A percentile compares a stretch with the other conserved stretches of the same genome.
These are phyloP conservation scores for Remersonia thermophila DNA, from an alignment of 2,329 filamentous ascomycete species.

Conservation along the genomic window DNA sequence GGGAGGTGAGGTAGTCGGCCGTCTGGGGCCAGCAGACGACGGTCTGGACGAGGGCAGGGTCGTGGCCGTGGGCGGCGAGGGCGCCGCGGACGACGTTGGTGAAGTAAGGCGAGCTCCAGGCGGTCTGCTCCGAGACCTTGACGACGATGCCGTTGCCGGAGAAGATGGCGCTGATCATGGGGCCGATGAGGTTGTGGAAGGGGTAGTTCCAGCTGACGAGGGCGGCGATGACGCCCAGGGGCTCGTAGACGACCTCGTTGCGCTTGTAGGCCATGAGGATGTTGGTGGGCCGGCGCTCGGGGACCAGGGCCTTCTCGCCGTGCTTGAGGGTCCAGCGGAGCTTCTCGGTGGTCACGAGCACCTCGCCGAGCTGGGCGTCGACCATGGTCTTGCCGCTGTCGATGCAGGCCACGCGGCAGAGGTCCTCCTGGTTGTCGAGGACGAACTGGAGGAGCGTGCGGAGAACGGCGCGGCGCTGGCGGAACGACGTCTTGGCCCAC, in stretches of 20 bases:
- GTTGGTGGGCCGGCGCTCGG: slow-evolving; percentile 70
- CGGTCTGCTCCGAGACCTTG: slow-evolving; percentile 90
- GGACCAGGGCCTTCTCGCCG: slow-evolving; percentile 66
- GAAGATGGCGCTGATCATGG: slow-evolving; percentile 82
- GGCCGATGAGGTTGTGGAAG: slow-evolving; percentile 89
- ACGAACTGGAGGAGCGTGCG: slow-evolving; percentile 71
- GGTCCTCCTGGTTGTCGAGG: slow-evolving; percentile 77
- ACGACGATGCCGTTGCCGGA: slow-evolving; percentile 84
- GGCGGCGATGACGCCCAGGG: slow-evolving; percentile 81
- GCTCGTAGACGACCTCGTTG: slow-evolving; percentile 83
- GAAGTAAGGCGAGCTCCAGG: slow-evolving; percentile 84
- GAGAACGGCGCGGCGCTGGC: slow-evolving; percentile 65
- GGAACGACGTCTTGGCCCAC: slow-evolving; percentile 71
- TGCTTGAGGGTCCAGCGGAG: slow-evolving; percentile 87
- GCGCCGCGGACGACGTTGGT: slow-evolving; percentile 65
- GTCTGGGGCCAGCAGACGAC: slow-evolving; percentile 79
- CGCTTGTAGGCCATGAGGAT: slow-evolving; percentile 91
- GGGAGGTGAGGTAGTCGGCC: slow-evolving; percentile 71
- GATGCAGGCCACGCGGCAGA: slow-evolving; percentile 73
- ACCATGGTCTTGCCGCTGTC: slow-evolving; percentile 96
- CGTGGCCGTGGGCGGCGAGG: slow-evolving; percentile 69
- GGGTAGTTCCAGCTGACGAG: slow-evolving; percentile 96
- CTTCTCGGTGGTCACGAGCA: slow-evolving; percentile 87
- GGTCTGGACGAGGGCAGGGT: slow-evolving; percentile 69
- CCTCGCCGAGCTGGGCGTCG: slow-evolving; percentile 87